Percentiles rank a stretch among this genome's conserved stretches.
phyloP scores from a whole-genome alignment of 1,284 basidiomycete genomes.

The Pseudozyma tsukubaensis region DNA sequence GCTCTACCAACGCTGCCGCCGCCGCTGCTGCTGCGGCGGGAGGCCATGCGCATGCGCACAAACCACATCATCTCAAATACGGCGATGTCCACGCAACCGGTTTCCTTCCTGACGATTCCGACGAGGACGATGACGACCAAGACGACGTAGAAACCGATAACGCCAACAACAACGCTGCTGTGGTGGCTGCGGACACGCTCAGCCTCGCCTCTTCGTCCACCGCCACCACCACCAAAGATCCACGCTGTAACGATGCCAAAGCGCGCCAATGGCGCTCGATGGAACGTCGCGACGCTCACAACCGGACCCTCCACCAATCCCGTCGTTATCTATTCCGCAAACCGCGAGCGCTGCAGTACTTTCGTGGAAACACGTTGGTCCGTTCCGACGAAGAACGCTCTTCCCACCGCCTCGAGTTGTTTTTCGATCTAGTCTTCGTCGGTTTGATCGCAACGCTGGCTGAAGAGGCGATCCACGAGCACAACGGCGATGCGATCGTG shows the following conservation, averaged over 20 bases:
- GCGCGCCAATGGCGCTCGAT: slow-evolving; percentile 25
- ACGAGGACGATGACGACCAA: slow-evolving; percentile 26
- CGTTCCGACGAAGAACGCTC: slow-evolving; percentile 53
- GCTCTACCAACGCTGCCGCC: slow-evolving; percentile 3
- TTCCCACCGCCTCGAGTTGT: slow-evolving; percentile 52
- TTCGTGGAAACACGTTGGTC: slow-evolving; percentile 52
- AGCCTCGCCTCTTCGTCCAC: slow-evolving; percentile 19
- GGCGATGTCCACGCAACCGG: slow-evolving; percentile 47
- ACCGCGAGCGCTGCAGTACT: slow-evolving; percentile 60
- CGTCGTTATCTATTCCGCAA: slow-evolving; percentile 58
- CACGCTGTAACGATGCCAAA: slow-evolving; percentile 34
- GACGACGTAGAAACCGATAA: neutral
- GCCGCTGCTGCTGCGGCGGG: neutral
- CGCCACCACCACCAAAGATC: neutral
- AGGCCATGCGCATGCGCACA: slow-evolving; percentile 11
- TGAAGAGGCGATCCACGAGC: slow-evolving; percentile 53
- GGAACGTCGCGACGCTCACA: slow-evolving; percentile 35
- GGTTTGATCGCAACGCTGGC: slow-evolving; percentile 58
- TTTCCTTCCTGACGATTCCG: slow-evolving; percentile 37
- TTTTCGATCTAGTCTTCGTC: slow-evolving; percentile 62
- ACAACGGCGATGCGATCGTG: slow-evolving; percentile 50
- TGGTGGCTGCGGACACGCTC: neutral
- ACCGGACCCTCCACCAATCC: slow-evolving; percentile 37
- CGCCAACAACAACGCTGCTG: neutral
- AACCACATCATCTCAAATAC: slow-evolving; percentile 57